Evolutionary conservation across 2,329 filamentous ascomycete genomes (phyloP).

Genomic region (Colletotrichum graminicola): DNA sequence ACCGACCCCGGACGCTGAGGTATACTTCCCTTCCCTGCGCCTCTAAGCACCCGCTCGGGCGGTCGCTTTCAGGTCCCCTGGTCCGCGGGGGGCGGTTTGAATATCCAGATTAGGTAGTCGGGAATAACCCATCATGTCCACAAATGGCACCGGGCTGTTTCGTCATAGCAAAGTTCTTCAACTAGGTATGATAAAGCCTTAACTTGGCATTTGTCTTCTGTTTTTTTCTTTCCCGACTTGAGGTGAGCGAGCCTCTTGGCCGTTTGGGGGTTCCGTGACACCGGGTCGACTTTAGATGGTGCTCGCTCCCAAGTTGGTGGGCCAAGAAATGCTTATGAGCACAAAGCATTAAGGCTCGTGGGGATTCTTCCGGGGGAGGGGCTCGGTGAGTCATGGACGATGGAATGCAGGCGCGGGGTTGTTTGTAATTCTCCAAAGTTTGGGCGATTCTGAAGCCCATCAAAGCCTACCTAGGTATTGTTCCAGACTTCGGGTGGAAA

Average conservation of each 20-base stretch:
- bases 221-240: not conserved
- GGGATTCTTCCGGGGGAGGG: not conserved
- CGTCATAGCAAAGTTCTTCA: not conserved
- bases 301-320: constrained; percentile 6
- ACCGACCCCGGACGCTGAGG: constrained; percentile 29
- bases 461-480: not conserved
- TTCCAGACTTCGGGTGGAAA: not conserved
- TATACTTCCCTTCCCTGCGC: constrained; percentile 18
- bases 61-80: constrained; percentile 26
- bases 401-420: not conserved
- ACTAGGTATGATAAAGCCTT: not conserved
- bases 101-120: not conserved
- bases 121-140: not conserved
- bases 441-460: not conserved
- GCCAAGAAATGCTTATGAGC: constrained; percentile 19
- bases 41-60: constrained; percentile 9
- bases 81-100: not conserved
- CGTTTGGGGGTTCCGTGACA: not conserved
- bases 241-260: not conserved
- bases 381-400: not conserved
- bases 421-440: not conserved
- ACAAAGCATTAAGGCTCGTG: constrained; percentile 20
- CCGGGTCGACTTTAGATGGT: constrained; percentile 6
- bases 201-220: not conserved
- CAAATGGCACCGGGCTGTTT: constrained; percentile 5